phyloP scores from a whole-genome alignment of 2,329 filamentous ascomycete species.

The Triangularia verruculosa region DNA sequence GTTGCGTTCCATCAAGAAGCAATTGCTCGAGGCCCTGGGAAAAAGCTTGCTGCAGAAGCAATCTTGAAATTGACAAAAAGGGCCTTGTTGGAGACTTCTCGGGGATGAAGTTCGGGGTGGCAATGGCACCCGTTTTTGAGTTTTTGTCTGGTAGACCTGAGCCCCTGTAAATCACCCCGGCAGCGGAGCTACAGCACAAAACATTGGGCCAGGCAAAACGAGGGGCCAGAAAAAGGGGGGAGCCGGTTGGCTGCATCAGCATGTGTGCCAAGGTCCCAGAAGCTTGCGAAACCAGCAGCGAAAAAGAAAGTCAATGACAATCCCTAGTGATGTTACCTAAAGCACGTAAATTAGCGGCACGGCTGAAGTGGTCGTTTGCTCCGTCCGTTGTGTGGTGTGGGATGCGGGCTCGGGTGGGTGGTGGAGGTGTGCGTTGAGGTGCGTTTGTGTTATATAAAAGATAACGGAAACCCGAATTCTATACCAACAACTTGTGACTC shows the following conservation, averaged over 20 bases:
- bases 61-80: constrained; percentile 33
- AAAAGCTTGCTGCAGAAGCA: constrained; percentile 43
- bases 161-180: constrained; percentile 19
- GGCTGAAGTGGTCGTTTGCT: constrained; percentile 14
- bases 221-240: constrained; percentile 2
- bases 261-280: constrained; percentile 1
- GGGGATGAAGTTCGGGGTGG: constrained; percentile 10
- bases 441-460: constrained; percentile 22
- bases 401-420: background rate
- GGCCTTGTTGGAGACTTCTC: constrained; percentile 13
- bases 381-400: constrained; percentile 7
- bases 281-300: background rate
- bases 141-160: background rate
- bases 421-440: constrained; percentile 10
- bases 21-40: constrained; percentile 46
- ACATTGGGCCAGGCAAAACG: constrained; percentile 2
- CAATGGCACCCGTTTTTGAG: constrained; percentile 7
- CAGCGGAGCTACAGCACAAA: constrained; percentile 15
- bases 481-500: constrained; percentile 4
- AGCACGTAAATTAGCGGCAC: constrained; percentile 4
- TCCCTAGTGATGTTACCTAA: background rate
- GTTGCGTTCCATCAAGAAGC: constrained; percentile 57
- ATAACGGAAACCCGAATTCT: constrained; percentile 9
- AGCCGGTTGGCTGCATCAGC: background rate
- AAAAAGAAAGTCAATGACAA: constrained; percentile 10